Evolutionary conservation across 2,329 filamentous ascomycete species (phyloP), one percentile per base, ranked within the genome.

Genomic region (Diaporthe vexans): DNA sequence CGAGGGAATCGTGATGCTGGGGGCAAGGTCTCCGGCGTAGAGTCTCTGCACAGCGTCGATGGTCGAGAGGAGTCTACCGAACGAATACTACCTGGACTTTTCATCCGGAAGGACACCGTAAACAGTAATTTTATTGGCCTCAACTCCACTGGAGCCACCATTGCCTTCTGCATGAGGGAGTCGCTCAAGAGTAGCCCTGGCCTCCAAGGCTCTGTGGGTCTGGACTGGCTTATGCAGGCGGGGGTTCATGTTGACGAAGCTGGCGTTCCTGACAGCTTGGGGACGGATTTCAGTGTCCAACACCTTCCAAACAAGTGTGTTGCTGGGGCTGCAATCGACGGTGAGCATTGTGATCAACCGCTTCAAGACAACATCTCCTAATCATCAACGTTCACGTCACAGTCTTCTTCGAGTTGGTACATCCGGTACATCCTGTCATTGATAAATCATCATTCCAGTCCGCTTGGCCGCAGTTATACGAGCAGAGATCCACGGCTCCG

Each of bases 91-190:
- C 59, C 61, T 0, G 61, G 61, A 21, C 24, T 67, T 21, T 67
- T 67, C 19, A 35, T 67, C 3, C 24, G 43, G 17, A 67, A 67
- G 11, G 43, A 67, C 43, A 17, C 59, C 2, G 59, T 65, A 5
- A 65, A 65, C 59, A 65, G 40, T 17, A 65, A 65, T 29, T 65
- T 65, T 9, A 65, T 65, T 35, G 59, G 40, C 13, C 59, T 65
- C 10, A 65, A 51, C 19, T 48, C 40, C 17, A 65, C 59, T 2
- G 59, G 59, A 17, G 59, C 40, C 5, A 65, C 26, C 19, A 15
- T 65, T 11, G 26, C 61, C 5, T 67, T 67, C 13, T 51, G 61
- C 11, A 37, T 67, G 43, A 67, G 61, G 17, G 61, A 67, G 26
- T 33, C 43, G 5, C 43, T 67, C 3, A 48, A 24, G 17, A 51